These are phyloP conservation scores for Delonix regia DNA, from an alignment of 306 rosid genomes.

Conservation along the genomic window DNA sequence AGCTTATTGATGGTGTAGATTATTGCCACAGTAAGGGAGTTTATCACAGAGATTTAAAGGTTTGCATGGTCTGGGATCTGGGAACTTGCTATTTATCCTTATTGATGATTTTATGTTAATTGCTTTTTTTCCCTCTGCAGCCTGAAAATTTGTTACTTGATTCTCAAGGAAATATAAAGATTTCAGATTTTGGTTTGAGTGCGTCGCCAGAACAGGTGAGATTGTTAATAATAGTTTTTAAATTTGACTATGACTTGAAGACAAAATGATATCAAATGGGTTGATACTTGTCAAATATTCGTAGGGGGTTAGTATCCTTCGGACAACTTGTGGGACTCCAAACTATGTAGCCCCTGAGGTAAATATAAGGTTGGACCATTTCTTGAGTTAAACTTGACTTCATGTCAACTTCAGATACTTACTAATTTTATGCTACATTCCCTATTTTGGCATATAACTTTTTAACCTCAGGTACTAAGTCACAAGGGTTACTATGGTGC, in stretches of 20 bases:
- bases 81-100: constrained; percentile 19
- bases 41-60: constrained; percentile 91
- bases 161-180: constrained; percentile 77
- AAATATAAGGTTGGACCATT: constrained; percentile 26
- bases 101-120: constrained; percentile 13
- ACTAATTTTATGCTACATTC: neutral
- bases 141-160: constrained; percentile 94
- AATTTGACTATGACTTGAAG: neutral
- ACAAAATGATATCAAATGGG: constrained; percentile 5
- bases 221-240: constrained; percentile 22
- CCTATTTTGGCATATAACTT: constrained; percentile 37
- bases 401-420: constrained; percentile 19
- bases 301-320: constrained; percentile 84
- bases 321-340: constrained; percentile 94
- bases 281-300: constrained; percentile 32
- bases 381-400: constrained; percentile 29
- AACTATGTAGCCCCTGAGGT: constrained; percentile 97
- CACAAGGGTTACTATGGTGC: constrained; percentile 95
- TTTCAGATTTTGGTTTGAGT: constrained; percentile 92
- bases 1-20: constrained; percentile 87
- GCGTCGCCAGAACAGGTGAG: constrained; percentile 87
- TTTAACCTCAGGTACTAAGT: constrained; percentile 69
- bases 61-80: constrained; percentile 37
- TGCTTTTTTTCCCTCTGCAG: constrained; percentile 49
- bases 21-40: constrained; percentile 92